These are phyloP conservation scores for Wickerhamomyces alni DNA, from an alignment of 805 yeast species.

Conservation along the genomic window DNA sequence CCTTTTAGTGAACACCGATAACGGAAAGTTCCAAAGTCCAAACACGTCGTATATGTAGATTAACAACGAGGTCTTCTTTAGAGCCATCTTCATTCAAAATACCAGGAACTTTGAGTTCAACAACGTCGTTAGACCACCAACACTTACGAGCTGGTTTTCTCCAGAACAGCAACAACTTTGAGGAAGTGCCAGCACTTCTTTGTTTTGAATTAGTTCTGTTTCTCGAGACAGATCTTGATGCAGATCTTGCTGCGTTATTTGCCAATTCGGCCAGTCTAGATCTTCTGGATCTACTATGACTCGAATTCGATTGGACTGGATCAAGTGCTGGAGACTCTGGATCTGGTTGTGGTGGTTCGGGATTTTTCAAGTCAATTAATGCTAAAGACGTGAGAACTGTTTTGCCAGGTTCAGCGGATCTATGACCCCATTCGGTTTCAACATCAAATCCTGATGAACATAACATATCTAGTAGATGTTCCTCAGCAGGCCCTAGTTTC, in stretches of 20 bases:
- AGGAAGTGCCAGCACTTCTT: conserved; percentile 34
- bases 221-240: conserved; percentile 24
- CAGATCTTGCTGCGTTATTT: conserved; percentile 39
- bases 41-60: conserved; percentile 84
- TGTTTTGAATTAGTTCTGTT: conserved; percentile 13
- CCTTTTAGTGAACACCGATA: conserved; percentile 69
- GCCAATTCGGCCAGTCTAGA: conserved; percentile 62
- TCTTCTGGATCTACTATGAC: conserved; percentile 32
- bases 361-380: conserved; percentile 50
- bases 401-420: conserved; percentile 82
- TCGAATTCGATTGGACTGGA: conserved; percentile 36
- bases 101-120: conserved; percentile 36
- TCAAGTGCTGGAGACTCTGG: conserved; percentile 32
- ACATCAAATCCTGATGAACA: conserved; percentile 78
- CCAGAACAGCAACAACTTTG: conserved; percentile 86
- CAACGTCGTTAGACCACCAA: conserved; percentile 83
- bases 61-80: conserved; percentile 37
- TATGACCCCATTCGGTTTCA: conserved; percentile 76
- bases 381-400: conserved; percentile 84
- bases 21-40: conserved; percentile 96
- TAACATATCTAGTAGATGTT: conserved; percentile 90
- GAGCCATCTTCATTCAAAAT: conserved; percentile 25
- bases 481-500: conserved; percentile 81
- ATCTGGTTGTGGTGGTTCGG: conserved; percentile 15
- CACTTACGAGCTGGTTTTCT: conserved; percentile 97